These are phyloP conservation scores for Rhizoctonia solani DNA, from an alignment of 1,284 basidiomycete genomes.

Conservation along the genomic window DNA sequence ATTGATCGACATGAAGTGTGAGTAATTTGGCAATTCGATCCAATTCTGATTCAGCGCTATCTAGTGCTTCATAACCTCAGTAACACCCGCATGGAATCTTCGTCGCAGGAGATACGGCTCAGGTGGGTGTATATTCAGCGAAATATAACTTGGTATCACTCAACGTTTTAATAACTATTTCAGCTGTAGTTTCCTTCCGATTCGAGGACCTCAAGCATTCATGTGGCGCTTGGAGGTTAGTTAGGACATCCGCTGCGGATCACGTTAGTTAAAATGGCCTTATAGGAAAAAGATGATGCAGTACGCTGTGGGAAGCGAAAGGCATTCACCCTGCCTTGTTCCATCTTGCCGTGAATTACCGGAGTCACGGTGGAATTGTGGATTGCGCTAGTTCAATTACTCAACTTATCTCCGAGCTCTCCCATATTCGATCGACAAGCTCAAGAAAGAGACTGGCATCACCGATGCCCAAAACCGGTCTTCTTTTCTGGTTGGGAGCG, in stretches of 20 bases:
- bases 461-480: conserved; percentile 60
- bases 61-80: conserved; percentile 65
- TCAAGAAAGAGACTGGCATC: conserved; percentile 21
- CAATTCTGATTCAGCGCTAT: neutral
- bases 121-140: neutral
- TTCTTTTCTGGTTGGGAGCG: conserved; percentile 62
- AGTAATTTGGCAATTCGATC: conserved; percentile 37
- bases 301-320: conserved; percentile 38
- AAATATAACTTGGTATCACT: neutral
- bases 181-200: conserved; percentile 68
- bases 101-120: conserved; percentile 79
- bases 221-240: conserved; percentile 61
- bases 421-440: conserved; percentile 64
- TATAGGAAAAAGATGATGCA: conserved; percentile 8
- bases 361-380: conserved; percentile 31
- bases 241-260: too few species aligned
- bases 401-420: conserved; percentile 65
- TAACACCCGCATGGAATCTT: conserved; percentile 65
- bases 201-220: conserved; percentile 71
- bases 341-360: conserved; percentile 49
- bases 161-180: conserved; percentile 56
- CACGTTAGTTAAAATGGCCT: too few species aligned
- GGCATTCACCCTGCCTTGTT: conserved; percentile 54
- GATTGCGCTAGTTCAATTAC: conserved; percentile 50
- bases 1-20: conserved; percentile 65